Base-by-base conservation (phyloP, 2,329 filamentous ascomycete genomes). In the Amylocarpus encephaloides region DNA sequence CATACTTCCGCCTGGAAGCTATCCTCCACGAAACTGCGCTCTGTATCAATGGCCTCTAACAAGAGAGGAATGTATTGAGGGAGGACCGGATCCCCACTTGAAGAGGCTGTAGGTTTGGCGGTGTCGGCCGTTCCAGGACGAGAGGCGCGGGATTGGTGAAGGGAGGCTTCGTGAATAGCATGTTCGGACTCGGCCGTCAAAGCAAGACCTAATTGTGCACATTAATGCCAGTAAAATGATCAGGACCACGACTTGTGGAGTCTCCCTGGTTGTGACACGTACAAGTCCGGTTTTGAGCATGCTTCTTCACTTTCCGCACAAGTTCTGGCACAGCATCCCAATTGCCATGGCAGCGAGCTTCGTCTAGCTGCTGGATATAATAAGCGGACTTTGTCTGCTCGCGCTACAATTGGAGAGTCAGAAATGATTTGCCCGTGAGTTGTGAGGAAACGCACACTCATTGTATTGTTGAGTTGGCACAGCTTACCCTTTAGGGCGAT, bases 291-390 rank as follows among this genome's bases (percentile, higher is more conserved):
- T 87, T 80, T 36, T 90, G 85, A 61, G 90, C 88, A 77, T 98
- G 92, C 70, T 98, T 97, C 64, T 86, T 86, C 64, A 97, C 79
- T 71, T 98, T 98, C 67, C 92, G 83, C 62, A 93, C 84, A 56
- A 95, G 78, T 71, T 97, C 92, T 22, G 88, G 88, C 29, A 97
- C 79, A 29, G 87, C 82, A 59, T 82, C 76, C 93, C 93, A 98
- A 67, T 83, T 84, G 46, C 86, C 90, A 63, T 92, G 83, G 69
- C 89, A 95, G 64, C 93, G 86, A 58, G 89, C 90, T 60, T 84
- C 79, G 68, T 97, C 88, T 64, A 98, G 80, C 69, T 83, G 81
- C 66, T 80, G 77, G 60, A 95, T 78, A 70, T 97, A 97, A 66
- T 84, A 81, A 60, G 78, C 78, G 55, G 84, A 91, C 74, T 98